Conservation (phyloP, 2,329 filamentous ascomycete genomes). For the Hypoxylon sp. region DNA sequence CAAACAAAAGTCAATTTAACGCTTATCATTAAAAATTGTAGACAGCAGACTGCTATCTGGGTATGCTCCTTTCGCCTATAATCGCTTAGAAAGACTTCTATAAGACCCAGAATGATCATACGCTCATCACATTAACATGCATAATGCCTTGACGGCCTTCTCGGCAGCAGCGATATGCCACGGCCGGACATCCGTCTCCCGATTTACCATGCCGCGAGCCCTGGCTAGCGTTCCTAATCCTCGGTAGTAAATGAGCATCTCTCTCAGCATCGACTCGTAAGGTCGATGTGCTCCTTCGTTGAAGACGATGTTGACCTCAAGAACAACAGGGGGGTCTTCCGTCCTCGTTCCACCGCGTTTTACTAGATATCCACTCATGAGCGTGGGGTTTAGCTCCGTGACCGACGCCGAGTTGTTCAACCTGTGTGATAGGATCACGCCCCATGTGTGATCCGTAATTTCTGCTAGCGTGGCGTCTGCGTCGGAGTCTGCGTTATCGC, state of each 20-base stretch:
- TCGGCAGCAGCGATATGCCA: conserved; percentile 80
- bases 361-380: conserved; percentile 71
- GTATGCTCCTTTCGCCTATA: neutral
- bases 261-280: conserved; percentile 71
- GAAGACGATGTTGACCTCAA: conserved; percentile 72
- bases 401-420: conserved; percentile 66
- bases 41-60: neutral
- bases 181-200: conserved; percentile 69
- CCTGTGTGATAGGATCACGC: conserved; percentile 72
- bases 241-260: conserved; percentile 74
- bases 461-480: conserved; percentile 76
- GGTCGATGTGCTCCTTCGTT: conserved; percentile 60
- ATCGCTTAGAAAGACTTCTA: neutral
- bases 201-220: conserved; percentile 68
- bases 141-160: conserved; percentile 71
- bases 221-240: conserved; percentile 73
- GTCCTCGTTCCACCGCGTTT: conserved; percentile 65
- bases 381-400: conserved; percentile 62
- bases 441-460: conserved; percentile 78
- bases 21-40: neutral
- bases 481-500: conserved; percentile 59
- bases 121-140: conserved; percentile 64
- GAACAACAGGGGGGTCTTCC: conserved; percentile 66
- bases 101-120: neutral
- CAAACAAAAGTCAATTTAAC: neutral